These are phyloP conservation scores for Podaxis rugospora DNA, from an alignment of 768 basidiomycete genomes.

Conservation along the genomic window DNA sequence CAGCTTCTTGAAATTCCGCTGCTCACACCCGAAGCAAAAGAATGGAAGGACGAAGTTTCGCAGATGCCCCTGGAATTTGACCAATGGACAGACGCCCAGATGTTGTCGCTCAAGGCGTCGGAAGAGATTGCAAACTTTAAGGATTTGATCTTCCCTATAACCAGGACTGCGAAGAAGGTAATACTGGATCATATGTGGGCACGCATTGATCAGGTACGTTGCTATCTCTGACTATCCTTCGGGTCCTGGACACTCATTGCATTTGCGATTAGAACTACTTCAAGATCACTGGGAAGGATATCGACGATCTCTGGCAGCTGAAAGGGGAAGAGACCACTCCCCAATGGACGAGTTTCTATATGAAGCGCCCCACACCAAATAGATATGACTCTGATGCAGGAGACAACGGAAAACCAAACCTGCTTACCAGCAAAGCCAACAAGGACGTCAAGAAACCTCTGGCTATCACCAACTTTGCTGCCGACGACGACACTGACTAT, in stretches of 20 bases:
- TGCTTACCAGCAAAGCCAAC: conserved; percentile 17
- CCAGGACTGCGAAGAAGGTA: conserved; percentile 42
- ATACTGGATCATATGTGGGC: conserved; percentile 65
- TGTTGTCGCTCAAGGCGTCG: conserved; percentile 56
- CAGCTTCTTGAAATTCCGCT: conserved; percentile 62
- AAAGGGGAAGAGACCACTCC: conserved; percentile 47
- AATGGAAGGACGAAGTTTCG: conserved; percentile 45
- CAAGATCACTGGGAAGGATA: conserved; percentile 41
- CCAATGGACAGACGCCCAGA: conserved; percentile 65
- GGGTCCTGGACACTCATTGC: background rate
- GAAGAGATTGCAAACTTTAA: conserved; percentile 45
- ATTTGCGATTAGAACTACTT: conserved; percentile 50
- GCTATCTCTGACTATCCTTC: background rate
- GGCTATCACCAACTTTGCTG: conserved; percentile 42
- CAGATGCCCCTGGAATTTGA: conserved; percentile 60
- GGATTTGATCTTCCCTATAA: conserved; percentile 54
- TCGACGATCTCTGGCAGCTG: conserved; percentile 65
- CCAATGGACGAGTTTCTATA: conserved; percentile 51
- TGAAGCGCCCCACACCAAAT: conserved; percentile 21
- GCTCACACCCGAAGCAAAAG: conserved; percentile 47
- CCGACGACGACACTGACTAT: conserved; percentile 39
- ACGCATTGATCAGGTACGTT: conserved; percentile 51
- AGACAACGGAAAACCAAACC: conserved; percentile 9
- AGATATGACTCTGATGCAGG: conserved; percentile 23
- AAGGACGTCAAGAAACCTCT: conserved; percentile 37